Percentiles rank a stretch among this genome's conserved stretches.
Evolutionary conservation across 2,329 filamentous ascomycete genomes (phyloP).

Genomic region (Aspergillus sclerotialis): DNA sequence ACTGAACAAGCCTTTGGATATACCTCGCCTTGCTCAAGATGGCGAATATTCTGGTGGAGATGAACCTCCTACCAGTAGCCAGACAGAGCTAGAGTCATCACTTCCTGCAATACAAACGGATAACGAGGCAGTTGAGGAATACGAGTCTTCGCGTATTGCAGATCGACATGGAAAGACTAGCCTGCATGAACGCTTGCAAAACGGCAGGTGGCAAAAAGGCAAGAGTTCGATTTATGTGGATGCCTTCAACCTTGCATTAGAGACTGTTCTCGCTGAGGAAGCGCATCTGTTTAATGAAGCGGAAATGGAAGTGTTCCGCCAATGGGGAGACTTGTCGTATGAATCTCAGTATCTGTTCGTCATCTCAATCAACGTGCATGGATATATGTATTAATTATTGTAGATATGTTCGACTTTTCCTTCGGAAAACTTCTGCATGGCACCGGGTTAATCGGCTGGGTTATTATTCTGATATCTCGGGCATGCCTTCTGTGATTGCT

Average conservation of each 20-base stretch:
- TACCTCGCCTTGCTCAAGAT: conserved; percentile 12
- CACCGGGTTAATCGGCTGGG: conserved; percentile 71
- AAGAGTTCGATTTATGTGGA: conserved; percentile 93
- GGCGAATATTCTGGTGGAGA: conserved; percentile 19
- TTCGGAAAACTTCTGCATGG: conserved; percentile 88
- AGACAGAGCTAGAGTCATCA: conserved; percentile 64
- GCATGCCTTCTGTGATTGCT: conserved; percentile 60
- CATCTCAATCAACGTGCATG: neutral
- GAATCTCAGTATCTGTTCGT: conserved; percentile 84
- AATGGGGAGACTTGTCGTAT: conserved; percentile 69
- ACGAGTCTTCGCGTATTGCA: conserved; percentile 62
- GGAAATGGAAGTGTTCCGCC: conserved; percentile 67
- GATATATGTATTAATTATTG: neutral
- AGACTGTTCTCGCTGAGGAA: conserved; percentile 85
- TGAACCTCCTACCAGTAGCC: conserved; percentile 28
- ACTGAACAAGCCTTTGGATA: conserved; percentile 32
- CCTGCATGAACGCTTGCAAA: conserved; percentile 46
- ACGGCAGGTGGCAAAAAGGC: conserved; percentile 63
- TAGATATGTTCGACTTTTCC: conserved; percentile 85
- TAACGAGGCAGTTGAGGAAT: conserved; percentile 68
- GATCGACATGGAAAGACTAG: conserved; percentile 35
- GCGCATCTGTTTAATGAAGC: conserved; percentile 75
- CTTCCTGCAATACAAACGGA: conserved; percentile 62
- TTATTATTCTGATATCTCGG: conserved; percentile 76
- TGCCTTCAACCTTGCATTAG: conserved; percentile 86